Evolutionary conservation across 768 basidiomycete species (phyloP).

Genomic region (Favolaschia claudopus): DNA sequence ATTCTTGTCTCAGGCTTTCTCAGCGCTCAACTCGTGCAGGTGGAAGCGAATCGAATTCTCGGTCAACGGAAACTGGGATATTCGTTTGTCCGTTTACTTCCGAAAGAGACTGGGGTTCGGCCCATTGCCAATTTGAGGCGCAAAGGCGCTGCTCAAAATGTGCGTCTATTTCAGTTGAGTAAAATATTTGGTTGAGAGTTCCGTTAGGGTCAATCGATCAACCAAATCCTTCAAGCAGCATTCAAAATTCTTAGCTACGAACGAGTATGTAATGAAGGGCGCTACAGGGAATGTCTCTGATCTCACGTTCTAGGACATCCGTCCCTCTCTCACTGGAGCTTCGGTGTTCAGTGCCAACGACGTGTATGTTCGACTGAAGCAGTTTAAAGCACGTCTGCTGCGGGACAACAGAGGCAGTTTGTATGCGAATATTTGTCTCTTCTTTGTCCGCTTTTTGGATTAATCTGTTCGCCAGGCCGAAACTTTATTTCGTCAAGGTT

Average conservation of each 20-base stretch:
- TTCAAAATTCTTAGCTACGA: constrained; percentile 91
- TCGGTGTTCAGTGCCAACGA: constrained; percentile 87
- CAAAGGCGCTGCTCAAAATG: constrained; percentile 45
- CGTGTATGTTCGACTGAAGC: constrained; percentile 76
- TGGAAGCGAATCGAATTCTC: constrained; percentile 69
- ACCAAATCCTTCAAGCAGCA: constrained; percentile 82
- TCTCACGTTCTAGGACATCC: constrained; percentile 55
- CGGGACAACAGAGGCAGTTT: constrained; percentile 51
- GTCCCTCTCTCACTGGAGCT: constrained; percentile 73
- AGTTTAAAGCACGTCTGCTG: constrained; percentile 65
- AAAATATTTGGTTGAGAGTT: neutral
- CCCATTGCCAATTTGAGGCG: constrained; percentile 91
- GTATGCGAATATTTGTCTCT: constrained; percentile 51
- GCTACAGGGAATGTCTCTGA: neutral
- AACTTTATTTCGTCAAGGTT: constrained; percentile 94
- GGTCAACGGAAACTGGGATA: constrained; percentile 80
- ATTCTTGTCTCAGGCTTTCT: neutral
- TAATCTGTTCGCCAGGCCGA: constrained; percentile 60
- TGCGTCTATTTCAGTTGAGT: constrained; percentile 15
- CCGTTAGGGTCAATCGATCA: constrained; percentile 67
- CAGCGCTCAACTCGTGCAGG: constrained; percentile 42
- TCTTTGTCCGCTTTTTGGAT: neutral
- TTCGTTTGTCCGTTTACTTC: constrained; percentile 87
- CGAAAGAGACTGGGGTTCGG: constrained; percentile 94
- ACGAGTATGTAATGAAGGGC: constrained; percentile 57